Evolutionary conservation across 176 grass and related monocot genomes (phyloP).

Genomic region (Phoenix roebelenii): DNA sequence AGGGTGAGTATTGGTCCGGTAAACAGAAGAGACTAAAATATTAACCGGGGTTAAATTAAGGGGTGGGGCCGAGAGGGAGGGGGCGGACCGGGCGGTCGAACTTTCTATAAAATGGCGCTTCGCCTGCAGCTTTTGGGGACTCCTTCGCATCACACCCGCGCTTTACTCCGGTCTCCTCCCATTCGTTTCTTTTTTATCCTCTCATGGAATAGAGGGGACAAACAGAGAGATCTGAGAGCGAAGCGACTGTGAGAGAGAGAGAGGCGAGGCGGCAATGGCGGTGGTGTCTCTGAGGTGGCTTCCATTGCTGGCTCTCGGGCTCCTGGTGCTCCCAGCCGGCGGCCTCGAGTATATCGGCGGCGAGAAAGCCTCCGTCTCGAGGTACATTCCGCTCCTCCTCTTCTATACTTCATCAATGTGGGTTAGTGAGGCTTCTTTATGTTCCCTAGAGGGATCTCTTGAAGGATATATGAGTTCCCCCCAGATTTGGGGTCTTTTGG

Average conservation of each 20-base stretch:
- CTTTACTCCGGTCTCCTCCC: background rate
- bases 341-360: constrained; percentile 12
- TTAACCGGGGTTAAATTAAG: constrained; percentile 18
- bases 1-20: no score
- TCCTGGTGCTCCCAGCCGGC: constrained; percentile 27
- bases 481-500: no score
- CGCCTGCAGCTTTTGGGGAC: background rate
- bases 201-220: background rate
- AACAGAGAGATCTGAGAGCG: background rate
- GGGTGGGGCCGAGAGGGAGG: background rate
- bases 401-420: background rate
- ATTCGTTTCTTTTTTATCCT: background rate
- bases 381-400: constrained; percentile 19
- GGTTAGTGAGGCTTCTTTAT: background rate
- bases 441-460: no score
- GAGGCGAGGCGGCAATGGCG: constrained; percentile 5
- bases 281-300: constrained; percentile 1
- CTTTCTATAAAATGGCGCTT: background rate
- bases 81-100: background rate
- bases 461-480: no score
- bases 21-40: background rate
- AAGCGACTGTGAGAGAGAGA: background rate
- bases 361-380: constrained; percentile 11
- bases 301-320: constrained; percentile 17
- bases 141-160: background rate